Evolutionary conservation across 192 early-diverging fungal genomes (phyloP).

Genomic region (Backusella tuberculispora): DNA sequence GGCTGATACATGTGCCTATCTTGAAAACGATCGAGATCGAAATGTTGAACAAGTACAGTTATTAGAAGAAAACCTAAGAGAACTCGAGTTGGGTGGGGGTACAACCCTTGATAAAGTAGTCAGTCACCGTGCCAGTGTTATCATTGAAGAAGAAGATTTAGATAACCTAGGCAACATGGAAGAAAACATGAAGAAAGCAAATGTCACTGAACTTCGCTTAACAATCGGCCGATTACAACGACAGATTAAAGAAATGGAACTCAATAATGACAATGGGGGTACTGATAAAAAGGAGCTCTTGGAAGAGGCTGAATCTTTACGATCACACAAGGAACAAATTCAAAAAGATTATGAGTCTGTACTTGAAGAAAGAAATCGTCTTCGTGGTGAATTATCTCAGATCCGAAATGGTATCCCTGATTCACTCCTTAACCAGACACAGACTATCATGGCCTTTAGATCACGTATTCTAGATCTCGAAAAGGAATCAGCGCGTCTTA

Average conservation of each 20-base stretch:
- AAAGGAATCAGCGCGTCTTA: constrained; percentile 34
- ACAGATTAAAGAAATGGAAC: constrained; percentile 40
- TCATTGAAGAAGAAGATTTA: constrained; percentile 23
- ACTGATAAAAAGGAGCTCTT: neutral
- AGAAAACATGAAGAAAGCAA: constrained; percentile 38
- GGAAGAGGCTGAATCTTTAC: constrained; percentile 19
- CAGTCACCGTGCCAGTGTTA: constrained; percentile 34
- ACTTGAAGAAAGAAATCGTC: constrained; percentile 30
- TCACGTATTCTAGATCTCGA: constrained; percentile 45
- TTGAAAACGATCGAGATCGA: constrained; percentile 64
- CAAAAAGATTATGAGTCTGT: constrained; percentile 26
- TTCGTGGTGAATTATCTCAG: constrained; percentile 31
- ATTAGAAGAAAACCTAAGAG: constrained; percentile 81
- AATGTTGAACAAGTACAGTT: constrained; percentile 78
- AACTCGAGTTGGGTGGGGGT: constrained; percentile 73
- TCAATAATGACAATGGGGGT: constrained; percentile 11
- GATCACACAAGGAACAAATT: constrained; percentile 26
- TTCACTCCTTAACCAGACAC: constrained; percentile 38
- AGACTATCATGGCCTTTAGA: constrained; percentile 40
- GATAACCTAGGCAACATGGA: constrained; percentile 25
- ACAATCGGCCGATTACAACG: constrained; percentile 37
- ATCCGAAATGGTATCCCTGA: constrained; percentile 43
- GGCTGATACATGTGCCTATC: constrained; percentile 59
- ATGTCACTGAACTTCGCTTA: constrained; percentile 38
- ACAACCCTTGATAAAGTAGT: constrained; percentile 23